phyloP scores from a whole-genome alignment of 176 grass and related monocot genomes.

The Cenchrus americanus region DNA sequence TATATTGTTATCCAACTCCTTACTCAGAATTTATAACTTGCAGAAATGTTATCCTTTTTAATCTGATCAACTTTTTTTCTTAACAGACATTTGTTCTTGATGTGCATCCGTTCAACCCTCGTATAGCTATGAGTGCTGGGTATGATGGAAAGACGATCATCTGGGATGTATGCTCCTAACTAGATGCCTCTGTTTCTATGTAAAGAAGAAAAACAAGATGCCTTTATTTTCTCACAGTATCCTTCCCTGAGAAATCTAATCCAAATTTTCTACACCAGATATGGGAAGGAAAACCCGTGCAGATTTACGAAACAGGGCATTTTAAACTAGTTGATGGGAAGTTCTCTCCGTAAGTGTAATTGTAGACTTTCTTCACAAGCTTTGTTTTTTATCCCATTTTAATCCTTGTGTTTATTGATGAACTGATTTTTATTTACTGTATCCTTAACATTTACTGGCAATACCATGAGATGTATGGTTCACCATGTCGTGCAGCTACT shows the following conservation, averaged over 20 bases:
- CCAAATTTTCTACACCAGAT: constrained; percentile 61
- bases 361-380: constrained; percentile 33
- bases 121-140: constrained; percentile 99
- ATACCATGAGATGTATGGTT: constrained; percentile 7
- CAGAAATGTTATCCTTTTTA: constrained; percentile 18
- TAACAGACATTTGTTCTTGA: constrained; percentile 98
- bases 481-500: background rate
- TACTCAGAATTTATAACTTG: constrained; percentile 17
- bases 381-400: background rate
- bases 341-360: constrained; percentile 93
- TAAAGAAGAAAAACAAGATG: background rate
- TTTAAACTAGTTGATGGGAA: constrained; percentile 99
- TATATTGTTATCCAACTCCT: background rate
- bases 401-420: constrained; percentile 23
- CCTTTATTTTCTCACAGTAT: constrained; percentile 40
- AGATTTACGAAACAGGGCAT: constrained; percentile 86
- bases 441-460: background rate
- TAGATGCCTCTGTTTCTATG: constrained; percentile 20
- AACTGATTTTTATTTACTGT: constrained; percentile 6
- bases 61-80: constrained; percentile 44
- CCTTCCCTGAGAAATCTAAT: constrained; percentile 45
- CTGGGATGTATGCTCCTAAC: constrained; percentile 90
- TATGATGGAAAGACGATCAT: constrained; percentile 99
- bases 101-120: constrained; percentile 99
- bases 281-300: constrained; percentile 98